A percentile compares a stretch with the other conserved stretches of the same genome.
Evolutionary conservation across 202 grass and related monocot genomes (phyloP).

Genomic region (Setaria italica): DNA sequence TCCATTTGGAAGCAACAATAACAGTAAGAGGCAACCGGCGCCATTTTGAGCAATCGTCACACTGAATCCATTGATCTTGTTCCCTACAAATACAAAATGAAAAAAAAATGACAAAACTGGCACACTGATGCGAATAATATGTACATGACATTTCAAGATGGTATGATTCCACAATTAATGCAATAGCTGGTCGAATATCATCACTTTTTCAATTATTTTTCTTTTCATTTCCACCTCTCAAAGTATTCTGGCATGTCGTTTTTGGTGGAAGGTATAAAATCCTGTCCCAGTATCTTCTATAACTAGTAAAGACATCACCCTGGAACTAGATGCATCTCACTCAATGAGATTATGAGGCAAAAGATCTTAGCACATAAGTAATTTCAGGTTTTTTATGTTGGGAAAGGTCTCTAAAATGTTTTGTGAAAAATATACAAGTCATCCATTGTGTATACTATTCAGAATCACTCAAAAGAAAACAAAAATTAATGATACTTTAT

Average conservation of each 20-base stretch:
- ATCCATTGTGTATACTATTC: conserved; percentile 1
- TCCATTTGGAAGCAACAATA: conserved; percentile 89
- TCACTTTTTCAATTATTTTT: background rate
- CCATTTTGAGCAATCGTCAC: conserved; percentile 97
- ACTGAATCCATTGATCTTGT: conserved; percentile 99
- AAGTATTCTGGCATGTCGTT: background rate
- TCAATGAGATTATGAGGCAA: background rate
- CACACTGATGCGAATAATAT: background rate
- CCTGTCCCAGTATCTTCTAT: background rate
- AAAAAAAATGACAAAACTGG: conserved; percentile 29
- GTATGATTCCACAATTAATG: background rate
- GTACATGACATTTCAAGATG: background rate
- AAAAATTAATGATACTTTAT: background rate
- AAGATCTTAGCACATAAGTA: background rate
- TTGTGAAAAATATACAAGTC: background rate
- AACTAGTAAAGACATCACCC: background rate
- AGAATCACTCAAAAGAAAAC: background rate
- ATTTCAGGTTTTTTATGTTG: background rate
- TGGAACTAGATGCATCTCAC: conserved; percentile 10
- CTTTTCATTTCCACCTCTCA: conserved; percentile 1
- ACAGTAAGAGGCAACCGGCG: conserved; percentile 83
- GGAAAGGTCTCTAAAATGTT: background rate
- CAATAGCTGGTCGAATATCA: background rate
- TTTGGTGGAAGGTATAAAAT: background rate
- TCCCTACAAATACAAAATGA: conserved; percentile 59